Base-by-base conservation (phyloP, 768 basidiomycete species). In the Termitomyces heimii region DNA sequence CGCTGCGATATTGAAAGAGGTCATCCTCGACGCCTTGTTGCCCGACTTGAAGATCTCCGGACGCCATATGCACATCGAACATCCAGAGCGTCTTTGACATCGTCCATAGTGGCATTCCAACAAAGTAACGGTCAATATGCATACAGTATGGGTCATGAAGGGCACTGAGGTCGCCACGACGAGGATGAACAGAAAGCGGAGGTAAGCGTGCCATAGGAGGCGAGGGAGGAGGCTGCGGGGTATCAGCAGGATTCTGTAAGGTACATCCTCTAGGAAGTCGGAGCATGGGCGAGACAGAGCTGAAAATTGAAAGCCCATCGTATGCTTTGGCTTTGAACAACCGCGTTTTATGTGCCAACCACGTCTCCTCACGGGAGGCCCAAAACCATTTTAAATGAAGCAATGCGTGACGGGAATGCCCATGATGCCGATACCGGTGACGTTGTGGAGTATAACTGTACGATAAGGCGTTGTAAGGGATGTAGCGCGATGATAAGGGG, bases 11-110 rank as follows among this genome's bases (percentile, higher is more conserved):
- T 16, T 66, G 67, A 29, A 57, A 58, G 26, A 55, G 32, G 34
- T 66, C 60, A 16, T 58, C 61, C 44, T 60, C 67, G 0, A 43
- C 43, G n/a, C 65, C 60, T n/a, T 63, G 62, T 47, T 67, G 62
- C 6, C 53, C 48, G 51, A 43, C 16, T 37, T 29, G 50, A 20
- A 48, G n/a, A 16, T 55, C 53, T 1, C 51, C 63, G 9, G 65
- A 52, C 9, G 66, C 66, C 57, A 76, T 67, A 45, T 81, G 79
- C 64, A 89, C 67, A 60, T 85, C 82, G 59, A 78, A 78, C 68
- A 84, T 75, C 74, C 82, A 88, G n/a, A 88, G 62, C 40, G 76
- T 78, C 73, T 88, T 88, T 44, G 75, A 70, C 64, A 88, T 82
- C 20, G 86, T 88, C 82, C 85, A 87, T 47, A 82, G 66, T 4